phyloP scores from a whole-genome alignment of 371 early-diverging fungal species.

The Rhizopus stolonifer region DNA sequence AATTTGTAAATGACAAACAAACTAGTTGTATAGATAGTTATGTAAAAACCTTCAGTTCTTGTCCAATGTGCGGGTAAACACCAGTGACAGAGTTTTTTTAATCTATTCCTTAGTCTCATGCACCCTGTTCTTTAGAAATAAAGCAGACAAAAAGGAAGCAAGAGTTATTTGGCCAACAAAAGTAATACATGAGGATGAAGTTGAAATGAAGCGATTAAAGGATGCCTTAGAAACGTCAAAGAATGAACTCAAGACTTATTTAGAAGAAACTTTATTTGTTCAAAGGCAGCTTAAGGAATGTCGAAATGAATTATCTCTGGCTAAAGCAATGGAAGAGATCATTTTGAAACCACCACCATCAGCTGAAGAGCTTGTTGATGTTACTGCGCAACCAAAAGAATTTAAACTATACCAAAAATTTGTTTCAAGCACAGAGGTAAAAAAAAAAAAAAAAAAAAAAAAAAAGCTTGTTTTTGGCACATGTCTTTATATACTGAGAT shows the following conservation, averaged over 20 bases:
- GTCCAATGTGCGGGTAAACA: conserved; percentile 21
- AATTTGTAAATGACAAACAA: not conserved
- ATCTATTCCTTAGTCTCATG: too few species aligned
- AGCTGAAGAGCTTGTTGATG: not conserved
- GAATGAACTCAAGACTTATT: not conserved
- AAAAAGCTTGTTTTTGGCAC: too few species aligned
- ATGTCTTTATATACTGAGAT: too few species aligned
- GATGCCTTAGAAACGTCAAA: conserved; percentile 4
- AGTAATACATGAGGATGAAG: conserved; percentile 5
- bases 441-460: not conserved
- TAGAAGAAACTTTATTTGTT: conserved; percentile 1
- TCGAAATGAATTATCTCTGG: not conserved
- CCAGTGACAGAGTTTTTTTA: too few species aligned
- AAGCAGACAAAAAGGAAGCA: conserved; percentile 3
- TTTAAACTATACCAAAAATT: not conserved
- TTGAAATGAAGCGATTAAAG: not conserved
- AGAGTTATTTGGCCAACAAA: conserved; percentile 22
- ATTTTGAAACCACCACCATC: not conserved
- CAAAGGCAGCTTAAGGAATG: conserved; percentile 1
- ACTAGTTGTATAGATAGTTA: conserved; percentile 7
- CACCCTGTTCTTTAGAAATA: not conserved
- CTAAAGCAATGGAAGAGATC: not conserved
- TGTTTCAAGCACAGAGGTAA: not conserved
- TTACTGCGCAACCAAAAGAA: not conserved
- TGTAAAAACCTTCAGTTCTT: not conserved